phyloP scores from a whole-genome alignment of 1,139 yeast species.

The Wickerhamomyces sp. region DNA sequence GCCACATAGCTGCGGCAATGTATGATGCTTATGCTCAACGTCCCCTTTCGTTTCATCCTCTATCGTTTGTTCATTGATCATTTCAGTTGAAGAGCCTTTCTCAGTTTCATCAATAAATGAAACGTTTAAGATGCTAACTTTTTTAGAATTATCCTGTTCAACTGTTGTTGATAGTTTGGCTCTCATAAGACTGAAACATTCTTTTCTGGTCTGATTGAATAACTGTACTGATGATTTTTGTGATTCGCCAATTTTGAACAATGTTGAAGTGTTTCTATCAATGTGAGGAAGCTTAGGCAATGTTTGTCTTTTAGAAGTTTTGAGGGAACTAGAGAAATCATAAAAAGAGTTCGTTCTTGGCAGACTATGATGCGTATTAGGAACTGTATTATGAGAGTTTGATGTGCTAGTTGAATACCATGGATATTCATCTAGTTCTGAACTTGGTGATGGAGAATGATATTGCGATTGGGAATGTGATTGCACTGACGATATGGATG shows the following conservation, averaged over 20 bases:
- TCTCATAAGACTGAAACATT: conserved; percentile 13
- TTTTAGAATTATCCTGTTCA: conserved; percentile 9
- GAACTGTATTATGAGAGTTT: conserved; percentile 1
- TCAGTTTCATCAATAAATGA: conserved; percentile 9
- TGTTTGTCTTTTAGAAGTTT: conserved; percentile 7
- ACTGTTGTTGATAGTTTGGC: background rate
- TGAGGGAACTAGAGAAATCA: conserved; percentile 5
- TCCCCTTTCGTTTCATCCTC: background rate
- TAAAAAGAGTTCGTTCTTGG: conserved; percentile 4
- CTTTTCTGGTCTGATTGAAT: conserved; percentile 1
- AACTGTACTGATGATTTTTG: conserved; percentile 3
- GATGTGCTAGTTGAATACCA: conserved; percentile 12
- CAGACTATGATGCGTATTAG: conserved; percentile 2
- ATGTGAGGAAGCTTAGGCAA: conserved; percentile 20
- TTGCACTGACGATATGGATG: conserved; percentile 10
- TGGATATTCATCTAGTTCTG: conserved; percentile 25
- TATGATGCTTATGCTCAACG: conserved; percentile 2
- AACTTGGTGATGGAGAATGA: conserved; percentile 19
- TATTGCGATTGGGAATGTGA: conserved; percentile 6
- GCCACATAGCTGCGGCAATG: conserved; percentile 23
- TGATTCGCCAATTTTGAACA: conserved; percentile 10
- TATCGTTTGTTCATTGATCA: background rate
- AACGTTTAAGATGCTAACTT: conserved; percentile 14
- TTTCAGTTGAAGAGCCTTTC: background rate
- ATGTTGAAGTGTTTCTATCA: conserved; percentile 16